phyloP scores from a whole-genome alignment of 1,284 basidiomycete species.

The Thelephora terrestris region DNA sequence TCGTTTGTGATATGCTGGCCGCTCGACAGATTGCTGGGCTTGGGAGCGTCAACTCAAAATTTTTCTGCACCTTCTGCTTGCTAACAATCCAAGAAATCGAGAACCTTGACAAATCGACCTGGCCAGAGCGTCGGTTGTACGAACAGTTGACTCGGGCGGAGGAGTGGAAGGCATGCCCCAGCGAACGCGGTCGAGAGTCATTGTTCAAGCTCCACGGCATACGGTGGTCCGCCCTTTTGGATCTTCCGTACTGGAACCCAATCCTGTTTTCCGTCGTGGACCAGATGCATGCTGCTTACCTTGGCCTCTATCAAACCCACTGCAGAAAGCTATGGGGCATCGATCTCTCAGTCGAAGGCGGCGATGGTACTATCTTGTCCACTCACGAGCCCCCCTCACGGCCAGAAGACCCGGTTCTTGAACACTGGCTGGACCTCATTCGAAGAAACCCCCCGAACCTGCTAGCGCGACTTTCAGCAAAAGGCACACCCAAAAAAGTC shows the following conservation, averaged over 20 bases:
- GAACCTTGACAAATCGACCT: conserved; percentile 15
- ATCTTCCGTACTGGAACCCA: conserved; percentile 30
- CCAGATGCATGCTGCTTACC: conserved; percentile 28
- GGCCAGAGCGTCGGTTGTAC: conserved; percentile 12
- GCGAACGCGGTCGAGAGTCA: conserved; percentile 5
- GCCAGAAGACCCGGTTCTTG: too few species aligned
- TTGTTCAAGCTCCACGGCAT: conserved; percentile 16
- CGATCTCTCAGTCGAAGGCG: not conserved
- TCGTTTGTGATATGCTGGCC: conserved; percentile 27
- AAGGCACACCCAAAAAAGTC: too few species aligned
- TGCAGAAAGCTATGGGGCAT: not conserved
- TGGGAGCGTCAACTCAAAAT: conserved; percentile 12
- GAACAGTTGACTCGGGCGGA: conserved; percentile 16
- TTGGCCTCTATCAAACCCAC: conserved; percentile 11
- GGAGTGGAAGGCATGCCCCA: conserved; percentile 16
- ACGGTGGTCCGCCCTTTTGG: conserved; percentile 26
- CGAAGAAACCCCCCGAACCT: too few species aligned
- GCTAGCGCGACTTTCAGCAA: too few species aligned
- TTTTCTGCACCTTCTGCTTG: conserved; percentile 26
- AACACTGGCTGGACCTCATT: too few species aligned
- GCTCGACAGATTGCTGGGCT: conserved; percentile 25
- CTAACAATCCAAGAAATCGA: conserved; percentile 19
- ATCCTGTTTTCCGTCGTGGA: conserved; percentile 23
- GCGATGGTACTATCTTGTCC: not conserved
- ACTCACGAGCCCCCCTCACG: too few species aligned